Base-by-base conservation (phyloP, 345 rosid genomes). In the Clausena lansium region DNA sequence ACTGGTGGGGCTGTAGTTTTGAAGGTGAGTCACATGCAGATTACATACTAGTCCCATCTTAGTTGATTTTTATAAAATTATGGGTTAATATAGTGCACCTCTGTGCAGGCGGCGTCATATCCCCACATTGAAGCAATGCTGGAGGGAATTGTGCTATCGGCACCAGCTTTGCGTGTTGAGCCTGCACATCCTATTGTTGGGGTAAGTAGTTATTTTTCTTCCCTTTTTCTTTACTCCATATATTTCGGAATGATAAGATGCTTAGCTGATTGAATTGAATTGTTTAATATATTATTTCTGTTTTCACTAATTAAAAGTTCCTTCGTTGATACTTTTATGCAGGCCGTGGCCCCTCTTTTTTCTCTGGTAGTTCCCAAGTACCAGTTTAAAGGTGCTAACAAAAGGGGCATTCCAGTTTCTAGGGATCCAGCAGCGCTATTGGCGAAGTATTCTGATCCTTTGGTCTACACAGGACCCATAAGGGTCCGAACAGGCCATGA, bases 341-440 rank as follows among this genome's bases (percentile, higher is more conserved):
- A 96, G 98, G 99, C 97, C 8, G 85, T 96, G 72, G 99, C 98
- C 77, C 99, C 99, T 38, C 65, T 96, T 70, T 87, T 96, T 84
- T 94, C 99, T 65, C 81, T 94, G 82, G 78, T 96, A 3, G 94
- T 79, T 3, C 99, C 99, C 17, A 89, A 86, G 88, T 84, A 87
- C 81, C 99, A 92, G 84, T 92, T 96, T 78, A 96, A 94, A 84
- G 99, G 99, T 81, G 99, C 98, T 47, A 96, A 96, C 94, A 96
- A 90, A 84, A 87, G 94, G 82, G 99, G 99, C 36, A 89, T 96
- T 79, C 99, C 99, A 24, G 99, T 96, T 59, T 83, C 98, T 7
- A 88, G 98, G 84, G 98, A 96, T 81, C 98, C 99, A 52, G 97
- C 83, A 30, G 99, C 98, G n/a, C 83, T 91, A 55, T 58, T 84